These are phyloP conservation scores for Euphorbia celastroides DNA, from an alignment of 441 rosid species.

Conservation along the genomic window DNA sequence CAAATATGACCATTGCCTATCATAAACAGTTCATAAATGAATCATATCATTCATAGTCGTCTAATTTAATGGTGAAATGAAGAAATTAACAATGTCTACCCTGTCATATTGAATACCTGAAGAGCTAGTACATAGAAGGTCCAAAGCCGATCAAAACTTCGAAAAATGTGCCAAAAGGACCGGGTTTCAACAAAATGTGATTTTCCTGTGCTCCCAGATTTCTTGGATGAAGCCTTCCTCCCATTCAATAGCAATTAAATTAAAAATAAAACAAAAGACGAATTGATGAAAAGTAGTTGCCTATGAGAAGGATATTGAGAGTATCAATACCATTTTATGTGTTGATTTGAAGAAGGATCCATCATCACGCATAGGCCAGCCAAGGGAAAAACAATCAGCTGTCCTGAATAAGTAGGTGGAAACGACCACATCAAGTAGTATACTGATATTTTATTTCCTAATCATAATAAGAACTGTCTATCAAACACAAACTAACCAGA, in stretches of 20 bases:
- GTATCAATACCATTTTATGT: slow-evolving; percentile 45
- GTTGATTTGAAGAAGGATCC: slow-evolving; percentile 92
- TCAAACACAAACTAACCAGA: slow-evolving; percentile 61
- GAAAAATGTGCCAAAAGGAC: slow-evolving; percentile 93
- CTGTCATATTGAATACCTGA: slow-evolving; percentile 52
- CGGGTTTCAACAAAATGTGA: slow-evolving; percentile 89
- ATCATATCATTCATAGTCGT: background rate
- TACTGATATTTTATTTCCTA: background rate
- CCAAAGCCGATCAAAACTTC: slow-evolving; percentile 96
- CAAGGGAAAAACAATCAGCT: slow-evolving; percentile 94
- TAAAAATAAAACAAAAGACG: slow-evolving; percentile 15
- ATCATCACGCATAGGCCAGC: slow-evolving; percentile 99
- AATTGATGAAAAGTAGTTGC: slow-evolving; percentile 10
- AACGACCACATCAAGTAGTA: slow-evolving; percentile 1
- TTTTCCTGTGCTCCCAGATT: slow-evolving; percentile 73
- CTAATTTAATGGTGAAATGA: background rate
- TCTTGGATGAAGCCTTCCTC: slow-evolving; percentile 38
- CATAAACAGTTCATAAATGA: slow-evolving; percentile 18
- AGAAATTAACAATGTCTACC: background rate
- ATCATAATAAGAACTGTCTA: slow-evolving; percentile 15
- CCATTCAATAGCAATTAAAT: slow-evolving; percentile 44
- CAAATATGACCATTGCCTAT: slow-evolving; percentile 86
- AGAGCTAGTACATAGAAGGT: slow-evolving; percentile 84
- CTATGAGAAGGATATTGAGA: slow-evolving; percentile 18
- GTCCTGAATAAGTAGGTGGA: slow-evolving; percentile 46